Conservation (phyloP, 768 basidiomycete species). For the Calocera cornea region DNA sequence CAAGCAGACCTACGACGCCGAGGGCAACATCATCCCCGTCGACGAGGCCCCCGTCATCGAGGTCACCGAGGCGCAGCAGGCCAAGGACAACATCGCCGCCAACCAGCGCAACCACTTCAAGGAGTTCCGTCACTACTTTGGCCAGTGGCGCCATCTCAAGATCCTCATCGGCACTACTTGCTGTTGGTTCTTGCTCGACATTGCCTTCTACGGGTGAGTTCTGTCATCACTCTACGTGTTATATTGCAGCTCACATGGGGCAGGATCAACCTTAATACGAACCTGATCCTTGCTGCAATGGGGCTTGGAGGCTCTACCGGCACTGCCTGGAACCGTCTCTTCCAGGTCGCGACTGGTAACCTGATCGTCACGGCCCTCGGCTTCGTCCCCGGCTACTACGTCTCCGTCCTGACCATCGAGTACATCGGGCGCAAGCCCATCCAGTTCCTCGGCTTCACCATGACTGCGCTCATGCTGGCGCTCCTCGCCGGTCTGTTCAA, state of each 20-base stretch:
- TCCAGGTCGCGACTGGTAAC: conserved; percentile 51
- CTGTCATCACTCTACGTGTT: background rate
- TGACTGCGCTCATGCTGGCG: conserved; percentile 53
- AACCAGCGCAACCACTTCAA: background rate
- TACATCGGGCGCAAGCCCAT: conserved; percentile 60
- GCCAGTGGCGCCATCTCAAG: conserved; percentile 56
- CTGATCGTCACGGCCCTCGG: conserved; percentile 63
- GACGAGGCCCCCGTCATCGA: background rate
- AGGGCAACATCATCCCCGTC: background rate
- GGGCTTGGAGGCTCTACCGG: conserved; percentile 48
- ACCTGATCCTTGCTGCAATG: conserved; percentile 61
- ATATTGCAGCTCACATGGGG: conserved; percentile 43
- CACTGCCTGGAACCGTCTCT: conserved; percentile 49
- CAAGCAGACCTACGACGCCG: background rate
- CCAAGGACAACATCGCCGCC: background rate
- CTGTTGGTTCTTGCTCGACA: conserved; percentile 67
- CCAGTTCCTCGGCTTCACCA: conserved; percentile 60
- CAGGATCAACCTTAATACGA: conserved; percentile 45
- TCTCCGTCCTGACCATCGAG: conserved; percentile 53
- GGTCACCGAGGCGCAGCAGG: background rate
- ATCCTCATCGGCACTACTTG: conserved; percentile 50
- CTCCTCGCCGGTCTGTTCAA: conserved; percentile 57
- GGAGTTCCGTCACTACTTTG: conserved; percentile 58
- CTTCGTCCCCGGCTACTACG: conserved; percentile 69
- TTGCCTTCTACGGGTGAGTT: conserved; percentile 33